phyloP scores from a whole-genome alignment of 306 rosid species.

The Inga leiocalycina region DNA sequence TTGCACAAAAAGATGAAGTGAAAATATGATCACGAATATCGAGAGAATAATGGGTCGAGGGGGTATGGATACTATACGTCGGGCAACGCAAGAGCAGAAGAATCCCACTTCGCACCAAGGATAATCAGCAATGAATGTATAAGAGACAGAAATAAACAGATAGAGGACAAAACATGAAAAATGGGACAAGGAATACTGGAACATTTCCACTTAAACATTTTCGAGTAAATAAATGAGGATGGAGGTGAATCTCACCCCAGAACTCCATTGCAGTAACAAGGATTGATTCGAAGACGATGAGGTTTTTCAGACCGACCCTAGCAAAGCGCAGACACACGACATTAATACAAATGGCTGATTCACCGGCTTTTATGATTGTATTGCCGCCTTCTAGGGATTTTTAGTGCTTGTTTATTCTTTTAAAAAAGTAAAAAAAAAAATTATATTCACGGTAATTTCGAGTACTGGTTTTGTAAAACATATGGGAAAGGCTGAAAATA shows the following conservation, averaged over 20 bases:
- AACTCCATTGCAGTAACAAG: conserved; percentile 52
- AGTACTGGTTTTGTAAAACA: too few relatives aligned
- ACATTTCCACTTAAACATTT: background rate
- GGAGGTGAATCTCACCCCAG: conserved; percentile 61
- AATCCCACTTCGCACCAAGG: background rate
- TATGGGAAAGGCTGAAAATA: too few relatives aligned
- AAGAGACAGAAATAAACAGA: background rate
- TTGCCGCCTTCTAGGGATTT: conserved; percentile 13
- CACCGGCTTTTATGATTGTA: background rate
- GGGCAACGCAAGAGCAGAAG: background rate
- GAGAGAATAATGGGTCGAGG: background rate
- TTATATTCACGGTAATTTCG: too few relatives aligned
- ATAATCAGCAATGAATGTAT: background rate
- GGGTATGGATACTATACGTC: background rate
- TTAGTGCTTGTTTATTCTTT: too few relatives aligned
- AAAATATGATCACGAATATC: background rate
- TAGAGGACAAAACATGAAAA: background rate
- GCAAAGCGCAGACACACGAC: background rate
- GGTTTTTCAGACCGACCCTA: background rate
- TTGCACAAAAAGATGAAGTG: background rate
- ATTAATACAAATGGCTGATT: background rate
- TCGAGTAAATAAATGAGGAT: background rate
- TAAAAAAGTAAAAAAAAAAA: too few relatives aligned
- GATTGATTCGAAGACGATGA: background rate
- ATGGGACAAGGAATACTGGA: background rate